Conservation (phyloP, 2,329 filamentous ascomycete genomes). For the Colletotrichum liaoningense region DNA sequence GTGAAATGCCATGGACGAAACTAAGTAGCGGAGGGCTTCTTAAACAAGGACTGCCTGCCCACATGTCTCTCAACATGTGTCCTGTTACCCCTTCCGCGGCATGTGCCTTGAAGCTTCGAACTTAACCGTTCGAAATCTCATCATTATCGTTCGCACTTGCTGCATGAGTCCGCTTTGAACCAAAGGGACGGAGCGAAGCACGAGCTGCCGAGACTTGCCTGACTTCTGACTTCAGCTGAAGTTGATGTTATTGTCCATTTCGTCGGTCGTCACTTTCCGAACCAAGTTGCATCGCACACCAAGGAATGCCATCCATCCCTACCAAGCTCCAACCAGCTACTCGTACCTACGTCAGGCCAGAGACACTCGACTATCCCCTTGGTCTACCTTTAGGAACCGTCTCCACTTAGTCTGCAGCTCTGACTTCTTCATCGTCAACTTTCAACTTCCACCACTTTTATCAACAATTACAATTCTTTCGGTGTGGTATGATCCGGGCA, state of each 20-base stretch:
- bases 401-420: background rate
- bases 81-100: background rate
- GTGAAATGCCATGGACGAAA: too few relatives aligned
- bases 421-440: background rate
- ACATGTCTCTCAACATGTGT: slow-evolving; percentile 10
- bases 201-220: slow-evolving; percentile 17
- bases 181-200: slow-evolving; percentile 6
- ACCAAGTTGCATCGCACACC: background rate
- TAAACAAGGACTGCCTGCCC: background rate
- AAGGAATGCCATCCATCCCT: slow-evolving; percentile 8
- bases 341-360: background rate
- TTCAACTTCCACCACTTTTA: background rate
- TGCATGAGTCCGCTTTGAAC: background rate
- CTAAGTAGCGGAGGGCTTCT: background rate
- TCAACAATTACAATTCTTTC: background rate
- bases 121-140: background rate
- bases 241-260: background rate
- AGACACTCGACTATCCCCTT: background rate
- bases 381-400: background rate
- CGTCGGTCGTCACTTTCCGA: background rate
- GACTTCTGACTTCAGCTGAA: slow-evolving; percentile 14
- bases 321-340: background rate
- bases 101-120: background rate
- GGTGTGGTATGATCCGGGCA: too few relatives aligned
- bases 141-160: background rate